Percentiles rank a stretch among this genome's conserved stretches.
These are phyloP conservation scores for Penicillium capsulatum DNA, from an alignment of 2,329 filamentous ascomycete genomes.

Conservation along the genomic window DNA sequence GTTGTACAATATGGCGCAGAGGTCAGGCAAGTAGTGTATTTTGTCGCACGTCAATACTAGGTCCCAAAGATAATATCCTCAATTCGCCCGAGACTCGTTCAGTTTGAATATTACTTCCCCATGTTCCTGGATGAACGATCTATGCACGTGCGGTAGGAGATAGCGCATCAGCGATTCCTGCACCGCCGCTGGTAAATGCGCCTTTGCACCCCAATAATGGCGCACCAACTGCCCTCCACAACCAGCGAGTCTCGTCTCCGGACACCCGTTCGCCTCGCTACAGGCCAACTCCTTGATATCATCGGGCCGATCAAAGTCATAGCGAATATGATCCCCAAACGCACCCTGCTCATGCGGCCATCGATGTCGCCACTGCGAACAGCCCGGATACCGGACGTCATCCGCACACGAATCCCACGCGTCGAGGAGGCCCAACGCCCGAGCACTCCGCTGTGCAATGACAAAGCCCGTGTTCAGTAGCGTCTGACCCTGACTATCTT, in stretches of 20 bases:
- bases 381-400: conserved; percentile 10
- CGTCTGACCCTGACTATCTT: conserved; percentile 33
- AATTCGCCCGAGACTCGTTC: conserved; percentile 1
- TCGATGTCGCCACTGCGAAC: conserved; percentile 8
- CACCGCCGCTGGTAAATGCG: conserved; percentile 5
- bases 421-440: conserved; percentile 14
- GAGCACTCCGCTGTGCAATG: conserved; percentile 35
- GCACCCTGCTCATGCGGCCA: conserved; percentile 21
- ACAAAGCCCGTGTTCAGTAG: conserved; percentile 46
- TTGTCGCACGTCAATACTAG: not conserved
- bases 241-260: conserved; percentile 9
- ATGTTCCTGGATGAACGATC: conserved; percentile 4
- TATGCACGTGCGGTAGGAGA: conserved; percentile 14
- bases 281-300: conserved; percentile 15
- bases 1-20: conserved; percentile 21
- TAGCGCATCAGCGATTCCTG: conserved; percentile 12
- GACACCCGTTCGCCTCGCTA: conserved; percentile 17
- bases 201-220: conserved; percentile 18
- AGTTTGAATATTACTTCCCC: conserved; percentile 1
- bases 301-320: conserved; percentile 15
- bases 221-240: conserved; percentile 15
- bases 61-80: not conserved
- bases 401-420: conserved; percentile 16
- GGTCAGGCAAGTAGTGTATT: not conserved
- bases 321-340: conserved; percentile 15